Evolutionary conservation across 257 asterid genomes (phyloP), one percentile per base, ranked within the genome.

Genomic region (Anisodus tanguticus): DNA sequence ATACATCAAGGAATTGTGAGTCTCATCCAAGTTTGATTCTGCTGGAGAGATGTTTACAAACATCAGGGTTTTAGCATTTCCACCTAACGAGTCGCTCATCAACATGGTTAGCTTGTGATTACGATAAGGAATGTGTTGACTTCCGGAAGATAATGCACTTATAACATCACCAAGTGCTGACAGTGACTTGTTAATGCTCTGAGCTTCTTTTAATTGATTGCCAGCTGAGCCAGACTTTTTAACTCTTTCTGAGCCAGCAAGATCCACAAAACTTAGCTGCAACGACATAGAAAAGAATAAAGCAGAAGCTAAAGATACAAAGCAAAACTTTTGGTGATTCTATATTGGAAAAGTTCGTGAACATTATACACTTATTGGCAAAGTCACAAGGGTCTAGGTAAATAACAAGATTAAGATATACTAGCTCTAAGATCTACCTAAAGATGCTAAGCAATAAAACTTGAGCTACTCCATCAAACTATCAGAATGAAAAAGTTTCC

Each of bases 1-100:
- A 10, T 92, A 97, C 99, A 88, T 88, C 72, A 97, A 89, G 10
- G 99, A 97, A 91, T 97, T 97, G 95, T 97, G 91, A 80, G 92
- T 89, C 94, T 97, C 99, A 6, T 95, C 99, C 84, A 97, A 77
- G 88, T 95, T 97, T 5, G 99, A 97, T 87, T 97, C 98, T 10
- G 97, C 98, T 0, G 98, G 98, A 79, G 99, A 97, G 66, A 93
- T 84, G 85, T 97, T 97, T 17, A 97, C 99, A 74, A 97, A 94
- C 99, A 97, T 97, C 54, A 97, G 82, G 1, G 99, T 97, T 90
- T 97, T 97, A 8, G 98, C 99, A 88, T 97, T 97, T 12, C 99
- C 99, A 13, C 99, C 99, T 0, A 97, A 89, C 13, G 99, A 97
- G 87, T 97, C 98, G 63, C 98, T 97, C 99, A 95, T 97, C 91